phyloP scores from a whole-genome alignment of 169 alveolate species.

The Cryptosporidium bovis region DNA sequence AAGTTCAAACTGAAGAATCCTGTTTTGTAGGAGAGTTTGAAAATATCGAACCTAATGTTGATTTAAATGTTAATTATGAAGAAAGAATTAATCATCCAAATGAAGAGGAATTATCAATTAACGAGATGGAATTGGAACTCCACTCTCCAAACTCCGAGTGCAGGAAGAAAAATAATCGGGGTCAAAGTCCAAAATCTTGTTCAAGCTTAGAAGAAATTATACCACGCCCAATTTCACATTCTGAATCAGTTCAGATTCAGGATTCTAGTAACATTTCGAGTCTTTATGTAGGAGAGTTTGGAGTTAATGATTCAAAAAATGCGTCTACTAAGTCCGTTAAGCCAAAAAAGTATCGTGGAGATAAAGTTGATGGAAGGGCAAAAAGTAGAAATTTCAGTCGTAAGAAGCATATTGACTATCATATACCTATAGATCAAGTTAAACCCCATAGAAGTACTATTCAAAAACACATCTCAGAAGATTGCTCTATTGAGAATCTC shows the following conservation, averaged over 20 bases:
- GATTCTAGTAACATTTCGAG: no score
- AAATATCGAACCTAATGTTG: no score
- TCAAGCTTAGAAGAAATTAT: slow-evolving; percentile 50
- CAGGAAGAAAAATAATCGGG: no score
- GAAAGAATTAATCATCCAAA: no score
- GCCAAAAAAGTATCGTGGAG: not conserved
- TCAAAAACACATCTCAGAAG: not conserved
- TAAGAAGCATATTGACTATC: slow-evolving; percentile 56
- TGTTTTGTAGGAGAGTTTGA: no score
- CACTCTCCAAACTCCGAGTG: no score
- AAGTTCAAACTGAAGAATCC: no score
- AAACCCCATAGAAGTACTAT: slow-evolving; percentile 9
- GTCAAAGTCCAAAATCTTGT: not conserved
- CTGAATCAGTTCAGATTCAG: not conserved
- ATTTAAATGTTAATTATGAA: no score
- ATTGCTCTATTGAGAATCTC: not conserved
- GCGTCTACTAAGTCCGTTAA: not conserved
- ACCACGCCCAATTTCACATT: slow-evolving; percentile 31
- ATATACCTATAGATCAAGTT: slow-evolving; percentile 69
- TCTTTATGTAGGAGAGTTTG: no score
- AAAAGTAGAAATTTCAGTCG: slow-evolving; percentile 12
- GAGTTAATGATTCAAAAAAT: no score
- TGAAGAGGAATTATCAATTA: no score
- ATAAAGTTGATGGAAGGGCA: not conserved
- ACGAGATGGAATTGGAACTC: no score